Conservation (phyloP, 108 stramenopile species). For the Cylindrotheca fusiformis region DNA sequence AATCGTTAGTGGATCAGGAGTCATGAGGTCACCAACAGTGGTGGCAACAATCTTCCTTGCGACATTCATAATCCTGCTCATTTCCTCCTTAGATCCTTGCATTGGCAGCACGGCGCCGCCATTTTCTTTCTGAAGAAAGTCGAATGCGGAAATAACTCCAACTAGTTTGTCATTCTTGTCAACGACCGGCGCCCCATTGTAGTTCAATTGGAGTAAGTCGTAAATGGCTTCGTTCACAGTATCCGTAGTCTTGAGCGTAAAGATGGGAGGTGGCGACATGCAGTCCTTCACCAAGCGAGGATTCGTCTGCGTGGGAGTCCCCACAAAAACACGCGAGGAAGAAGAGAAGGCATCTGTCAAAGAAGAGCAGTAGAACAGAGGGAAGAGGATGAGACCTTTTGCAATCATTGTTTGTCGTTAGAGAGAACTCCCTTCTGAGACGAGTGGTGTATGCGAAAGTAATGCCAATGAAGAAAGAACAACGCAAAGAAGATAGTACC, state of each 20-base stretch:
- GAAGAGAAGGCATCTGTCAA: too few species aligned
- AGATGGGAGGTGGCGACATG: constrained; percentile 22
- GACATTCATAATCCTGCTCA: constrained; percentile 3
- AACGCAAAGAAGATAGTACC: too few species aligned
- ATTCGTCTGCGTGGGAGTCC: constrained; percentile 22
- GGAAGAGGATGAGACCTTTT: too few species aligned
- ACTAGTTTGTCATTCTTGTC: constrained; percentile 22
- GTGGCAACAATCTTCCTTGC: constrained; percentile 29
- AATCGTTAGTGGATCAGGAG: constrained; percentile 23
- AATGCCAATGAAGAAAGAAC: too few species aligned
- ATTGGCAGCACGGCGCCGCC: constrained; percentile 31
- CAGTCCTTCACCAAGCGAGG: constrained; percentile 25
- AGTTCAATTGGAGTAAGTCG: constrained; percentile 3
- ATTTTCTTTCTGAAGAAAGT: constrained; percentile 33
- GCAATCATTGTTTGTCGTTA: too few species aligned
- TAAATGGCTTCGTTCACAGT: constrained; percentile 32
- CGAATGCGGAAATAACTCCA: constrained; percentile 27
- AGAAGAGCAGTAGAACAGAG: too few species aligned
- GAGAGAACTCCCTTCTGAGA: too few species aligned
- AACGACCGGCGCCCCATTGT: constrained; percentile 32
- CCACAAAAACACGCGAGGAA: constrained; percentile 28
- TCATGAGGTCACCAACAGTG: constrained; percentile 31
- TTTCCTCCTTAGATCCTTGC: constrained; percentile 12
- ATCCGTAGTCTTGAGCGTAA: constrained; percentile 21
- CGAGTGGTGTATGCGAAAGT: too few species aligned